phyloP scores from a whole-genome alignment of 768 basidiomycete species.

The Amanita jacksonii region DNA sequence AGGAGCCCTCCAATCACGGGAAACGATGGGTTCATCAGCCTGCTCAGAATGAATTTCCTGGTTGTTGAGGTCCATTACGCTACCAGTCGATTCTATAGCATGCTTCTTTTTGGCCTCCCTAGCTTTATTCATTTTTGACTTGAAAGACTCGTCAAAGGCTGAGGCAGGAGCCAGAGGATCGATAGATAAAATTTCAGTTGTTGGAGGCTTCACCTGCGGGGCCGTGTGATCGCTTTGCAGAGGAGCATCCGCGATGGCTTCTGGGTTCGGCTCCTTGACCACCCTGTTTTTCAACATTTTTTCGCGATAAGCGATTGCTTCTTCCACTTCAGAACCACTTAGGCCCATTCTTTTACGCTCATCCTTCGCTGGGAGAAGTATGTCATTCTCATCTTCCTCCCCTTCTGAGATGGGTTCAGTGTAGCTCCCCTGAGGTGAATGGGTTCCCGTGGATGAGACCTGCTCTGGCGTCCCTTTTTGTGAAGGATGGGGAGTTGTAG shows the following conservation, averaged over 20 bases:
- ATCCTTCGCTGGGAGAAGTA: slow-evolving; percentile 60
- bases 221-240: slow-evolving; percentile 5
- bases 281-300: slow-evolving; percentile 51
- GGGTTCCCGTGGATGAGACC: slow-evolving; percentile 32
- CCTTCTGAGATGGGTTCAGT: slow-evolving; percentile 92
- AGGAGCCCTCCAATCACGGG: slow-evolving; percentile 68
- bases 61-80: slow-evolving; percentile 30
- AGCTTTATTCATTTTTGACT: slow-evolving; percentile 26
- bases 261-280: slow-evolving; percentile 19
- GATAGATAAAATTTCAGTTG: slow-evolving; percentile 47
- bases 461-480: slow-evolving; percentile 40
- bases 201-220: slow-evolving; percentile 15
- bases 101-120: slow-evolving; percentile 24
- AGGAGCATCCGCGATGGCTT: slow-evolving; percentile 4
- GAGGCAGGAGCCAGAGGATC: slow-evolving; percentile 80
- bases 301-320: slow-evolving; percentile 82
- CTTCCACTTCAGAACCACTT: slow-evolving; percentile 62
- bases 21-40: slow-evolving; percentile 46
- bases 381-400: slow-evolving; percentile 78
- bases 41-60: slow-evolving; percentile 15
- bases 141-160: slow-evolving; percentile 76
- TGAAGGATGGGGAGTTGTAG: slow-evolving; percentile 25
- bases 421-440: slow-evolving; percentile 45
- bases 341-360: slow-evolving; percentile 78
- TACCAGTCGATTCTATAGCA: slow-evolving; percentile 11